Percentiles rank a stretch among this genome's conserved stretches.
phyloP scores from a whole-genome alignment of 2,329 filamentous ascomycete species.

The Colletotrichum filicis region DNA sequence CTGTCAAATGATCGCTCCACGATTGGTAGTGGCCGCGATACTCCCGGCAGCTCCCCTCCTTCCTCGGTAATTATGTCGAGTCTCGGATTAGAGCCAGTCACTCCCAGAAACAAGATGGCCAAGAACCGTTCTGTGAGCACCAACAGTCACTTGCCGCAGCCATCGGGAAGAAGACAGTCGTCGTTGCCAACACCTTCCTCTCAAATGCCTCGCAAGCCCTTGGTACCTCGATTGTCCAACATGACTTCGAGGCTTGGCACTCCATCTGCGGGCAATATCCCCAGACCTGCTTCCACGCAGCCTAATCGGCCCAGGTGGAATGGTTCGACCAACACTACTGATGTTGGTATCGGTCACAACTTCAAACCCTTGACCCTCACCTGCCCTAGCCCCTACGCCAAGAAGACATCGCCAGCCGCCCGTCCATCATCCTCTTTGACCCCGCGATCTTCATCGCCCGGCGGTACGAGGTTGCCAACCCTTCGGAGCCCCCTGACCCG shows the following conservation, averaged over 20 bases:
- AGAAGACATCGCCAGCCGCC: slow-evolving; percentile 51
- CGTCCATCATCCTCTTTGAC: slow-evolving; percentile 56
- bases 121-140: slow-evolving; percentile 61
- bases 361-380: slow-evolving; percentile 72
- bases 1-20: slow-evolving; percentile 84
- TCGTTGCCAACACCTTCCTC: slow-evolving; percentile 58
- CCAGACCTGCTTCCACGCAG: slow-evolving; percentile 58
- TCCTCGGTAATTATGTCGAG: slow-evolving; percentile 71
- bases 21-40: slow-evolving; percentile 75
- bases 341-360: slow-evolving; percentile 75
- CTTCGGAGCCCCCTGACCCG: slow-evolving; percentile 60
- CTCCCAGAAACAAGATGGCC: slow-evolving; percentile 52
- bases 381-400: slow-evolving; percentile 68
- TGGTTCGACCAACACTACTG: slow-evolving; percentile 69
- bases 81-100: slow-evolving; percentile 60
- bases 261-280: slow-evolving; percentile 47
- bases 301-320: slow-evolving; percentile 79
- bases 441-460: slow-evolving; percentile 48
- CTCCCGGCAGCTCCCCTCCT: slow-evolving; percentile 74
- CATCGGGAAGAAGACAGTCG: slow-evolving; percentile 57
- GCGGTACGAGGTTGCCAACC: slow-evolving; percentile 59
- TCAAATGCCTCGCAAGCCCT: slow-evolving; percentile 53
- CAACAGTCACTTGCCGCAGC: slow-evolving; percentile 57
- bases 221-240: slow-evolving; percentile 57
- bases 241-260: slow-evolving; percentile 61